Conservation (phyloP, 164 flowering plant genomes). For the Warburgia ugandensis region DNA sequence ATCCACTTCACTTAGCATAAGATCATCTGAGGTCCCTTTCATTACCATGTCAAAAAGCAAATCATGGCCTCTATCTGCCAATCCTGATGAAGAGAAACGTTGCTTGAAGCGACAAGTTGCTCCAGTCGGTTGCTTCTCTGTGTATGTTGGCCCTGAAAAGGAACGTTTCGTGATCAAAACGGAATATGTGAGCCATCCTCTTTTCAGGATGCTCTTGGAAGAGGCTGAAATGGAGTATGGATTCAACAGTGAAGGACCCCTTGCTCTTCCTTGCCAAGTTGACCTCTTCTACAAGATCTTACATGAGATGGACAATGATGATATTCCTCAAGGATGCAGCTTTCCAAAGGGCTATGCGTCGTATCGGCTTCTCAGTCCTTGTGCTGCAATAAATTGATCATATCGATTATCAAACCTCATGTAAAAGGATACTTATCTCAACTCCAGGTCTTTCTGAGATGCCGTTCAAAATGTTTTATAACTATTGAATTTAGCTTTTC, state of each 20-base stretch:
- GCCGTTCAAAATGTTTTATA: not conserved
- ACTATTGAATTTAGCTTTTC: not conserved
- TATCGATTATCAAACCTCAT: not conserved
- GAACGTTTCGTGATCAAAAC: conserved; percentile 47
- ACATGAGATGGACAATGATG: conserved; percentile 34
- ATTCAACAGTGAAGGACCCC: conserved; percentile 36
- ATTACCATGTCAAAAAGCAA: conserved; percentile 27
- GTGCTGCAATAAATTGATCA: conserved; percentile 15
- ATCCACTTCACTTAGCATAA: conserved; percentile 38
- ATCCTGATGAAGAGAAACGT: conserved; percentile 1
- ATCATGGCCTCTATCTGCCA: conserved; percentile 34
- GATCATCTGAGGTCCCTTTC: conserved; percentile 4
- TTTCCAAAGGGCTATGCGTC: conserved; percentile 12
- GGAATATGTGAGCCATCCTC: conserved; percentile 44
- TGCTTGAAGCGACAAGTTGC: conserved; percentile 14
- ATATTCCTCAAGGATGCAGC: conserved; percentile 18
- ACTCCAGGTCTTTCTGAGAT: not conserved
- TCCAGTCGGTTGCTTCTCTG: conserved; percentile 51
- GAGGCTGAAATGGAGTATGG: conserved; percentile 62
- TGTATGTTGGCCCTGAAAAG: conserved; percentile 47
- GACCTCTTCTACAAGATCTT: conserved; percentile 39
- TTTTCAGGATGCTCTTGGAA: conserved; percentile 46
- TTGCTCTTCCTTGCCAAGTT: conserved; percentile 48
- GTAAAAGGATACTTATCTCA: not conserved
- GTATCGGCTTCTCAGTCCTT: conserved; percentile 33